Evolutionary conservation across 208 protist genomes (phyloP), one percentile per base, ranked within the genome.

Genomic region (Zelonia costaricensis): DNA sequence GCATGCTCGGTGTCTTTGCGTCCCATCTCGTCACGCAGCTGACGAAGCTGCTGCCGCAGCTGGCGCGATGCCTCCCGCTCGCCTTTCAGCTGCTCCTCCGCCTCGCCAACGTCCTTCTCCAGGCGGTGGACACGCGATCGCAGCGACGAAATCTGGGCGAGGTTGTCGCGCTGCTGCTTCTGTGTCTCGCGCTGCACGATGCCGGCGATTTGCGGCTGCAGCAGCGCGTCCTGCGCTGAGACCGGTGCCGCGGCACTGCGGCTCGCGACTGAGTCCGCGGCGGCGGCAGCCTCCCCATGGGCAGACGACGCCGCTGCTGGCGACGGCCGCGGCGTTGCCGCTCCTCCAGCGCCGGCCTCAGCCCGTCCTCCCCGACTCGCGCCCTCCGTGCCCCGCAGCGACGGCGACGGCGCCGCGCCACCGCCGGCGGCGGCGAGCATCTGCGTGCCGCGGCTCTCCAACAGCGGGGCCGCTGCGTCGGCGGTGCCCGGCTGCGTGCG

Each of bases 101-200:
- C 54, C 1, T 82, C 77, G 16, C 65, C 60, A 38, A 78, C 54
- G 59, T 91, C 84, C 46, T 72, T 74, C 64, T 82, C 80, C 0
- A 83, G 63, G 20, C 80, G 82, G 22, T 60, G 39, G 15, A 81
- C 47, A 46, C 64, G 40, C 0, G 76, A 78, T 0, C 84, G 71
- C 52, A 91, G 74, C 0, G 69, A 68, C 4, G 88, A 91, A 16
- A 91, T 80, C 27, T 91, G 52, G 16, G 81, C 70, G 46, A 86
- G 52, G 56, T 94, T 82, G 55, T 88, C 82, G 23, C 81, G 72
- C 53, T 91, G 84, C 51, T 78, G 72, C 44, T 69, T 62, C 38
- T 84, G 80, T 20, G 76, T 42, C 58, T 87, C 80, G 20, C 80
- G 62, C 33, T 66, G 62, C 18, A 89, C 68, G 1, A 82, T 54